phyloP scores from a whole-genome alignment of 805 yeast species.

The Cyberlindnera americana region DNA sequence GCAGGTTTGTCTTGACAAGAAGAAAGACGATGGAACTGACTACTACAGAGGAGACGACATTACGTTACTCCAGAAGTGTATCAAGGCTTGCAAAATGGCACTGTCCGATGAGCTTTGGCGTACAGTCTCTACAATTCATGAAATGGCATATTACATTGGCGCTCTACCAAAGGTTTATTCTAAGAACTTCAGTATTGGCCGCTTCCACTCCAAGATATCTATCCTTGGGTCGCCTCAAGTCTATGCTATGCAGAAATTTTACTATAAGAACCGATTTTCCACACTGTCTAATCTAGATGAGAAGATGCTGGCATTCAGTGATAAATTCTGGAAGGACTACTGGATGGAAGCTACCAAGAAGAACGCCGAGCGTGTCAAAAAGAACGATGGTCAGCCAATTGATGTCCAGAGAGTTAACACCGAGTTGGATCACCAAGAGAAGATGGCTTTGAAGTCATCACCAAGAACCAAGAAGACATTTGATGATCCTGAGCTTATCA shows the following conservation, averaged over 20 bases:
- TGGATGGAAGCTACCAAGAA: slow-evolving; percentile 43
- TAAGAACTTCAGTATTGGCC: slow-evolving; percentile 43
- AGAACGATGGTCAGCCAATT: slow-evolving; percentile 33
- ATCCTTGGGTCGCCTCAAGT: slow-evolving; percentile 62
- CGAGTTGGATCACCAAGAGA: slow-evolving; percentile 24
- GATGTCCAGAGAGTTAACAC: slow-evolving; percentile 27
- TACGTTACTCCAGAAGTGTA: slow-evolving; percentile 39
- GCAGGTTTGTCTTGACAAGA: slow-evolving; percentile 39
- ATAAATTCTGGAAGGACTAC: slow-evolving; percentile 50
- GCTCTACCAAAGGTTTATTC: slow-evolving; percentile 42
- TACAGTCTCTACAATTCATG: slow-evolving; percentile 55
- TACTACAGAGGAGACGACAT: slow-evolving; percentile 38
- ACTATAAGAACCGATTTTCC: slow-evolving; percentile 48
- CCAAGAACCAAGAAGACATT: slow-evolving; percentile 11
- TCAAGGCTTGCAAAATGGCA: slow-evolving; percentile 46
- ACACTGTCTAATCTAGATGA: slow-evolving; percentile 29
- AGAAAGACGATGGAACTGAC: slow-evolving; percentile 25
- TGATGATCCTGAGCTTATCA: slow-evolving; percentile 13
- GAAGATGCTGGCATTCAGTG: slow-evolving; percentile 34
- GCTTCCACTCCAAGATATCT: slow-evolving; percentile 29
- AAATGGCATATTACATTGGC: slow-evolving; percentile 54
- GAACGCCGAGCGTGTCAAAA: slow-evolving; percentile 36
- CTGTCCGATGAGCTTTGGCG: slow-evolving; percentile 54
- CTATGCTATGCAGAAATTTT: slow-evolving; percentile 47
- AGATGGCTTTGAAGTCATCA: slow-evolving; percentile 15